These are phyloP conservation scores for Stemphylium vesicarium DNA, from an alignment of 2,329 filamentous ascomycete species.

Conservation along the genomic window DNA sequence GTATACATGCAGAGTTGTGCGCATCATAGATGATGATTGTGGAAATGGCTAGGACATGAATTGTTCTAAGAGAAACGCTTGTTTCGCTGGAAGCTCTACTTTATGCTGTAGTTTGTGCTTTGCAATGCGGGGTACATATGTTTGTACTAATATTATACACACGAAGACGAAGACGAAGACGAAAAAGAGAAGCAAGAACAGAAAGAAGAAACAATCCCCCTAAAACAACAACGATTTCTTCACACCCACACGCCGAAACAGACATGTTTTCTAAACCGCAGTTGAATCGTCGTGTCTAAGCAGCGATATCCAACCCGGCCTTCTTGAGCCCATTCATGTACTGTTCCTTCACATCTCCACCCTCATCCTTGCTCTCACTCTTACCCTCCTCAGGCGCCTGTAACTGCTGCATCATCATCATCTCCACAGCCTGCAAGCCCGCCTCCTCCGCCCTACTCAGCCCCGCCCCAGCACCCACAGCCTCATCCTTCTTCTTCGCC, in stretches of 20 bases:
- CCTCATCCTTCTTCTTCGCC: conserved; percentile 29
- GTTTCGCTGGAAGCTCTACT: no score
- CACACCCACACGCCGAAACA: no score
- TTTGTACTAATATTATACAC: no score
- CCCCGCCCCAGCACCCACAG: conserved; percentile 22
- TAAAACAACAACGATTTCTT: no score
- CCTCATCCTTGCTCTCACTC: not conserved
- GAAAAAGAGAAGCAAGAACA: not conserved
- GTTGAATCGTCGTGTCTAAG: not conserved
- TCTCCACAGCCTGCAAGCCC: conserved; percentile 45
- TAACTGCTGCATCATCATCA: conserved; percentile 50
- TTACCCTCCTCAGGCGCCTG: conserved; percentile 8
- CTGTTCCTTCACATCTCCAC: conserved; percentile 48
- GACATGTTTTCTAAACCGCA: no score
- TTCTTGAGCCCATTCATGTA: conserved; percentile 52
- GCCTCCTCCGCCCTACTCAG: conserved; percentile 45
- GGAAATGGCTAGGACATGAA: no score
- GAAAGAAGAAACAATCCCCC: no score
- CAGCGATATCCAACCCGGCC: conserved; percentile 49
- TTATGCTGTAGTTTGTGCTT: no score
- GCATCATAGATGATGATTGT: no score
- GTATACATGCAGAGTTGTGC: no score
- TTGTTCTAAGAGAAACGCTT: no score
- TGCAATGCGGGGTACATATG: no score
- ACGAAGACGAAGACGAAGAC: not conserved